These are phyloP conservation scores for Rhodomyrtus psidioides DNA, from an alignment of 441 rosid species.

Conservation along the genomic window DNA sequence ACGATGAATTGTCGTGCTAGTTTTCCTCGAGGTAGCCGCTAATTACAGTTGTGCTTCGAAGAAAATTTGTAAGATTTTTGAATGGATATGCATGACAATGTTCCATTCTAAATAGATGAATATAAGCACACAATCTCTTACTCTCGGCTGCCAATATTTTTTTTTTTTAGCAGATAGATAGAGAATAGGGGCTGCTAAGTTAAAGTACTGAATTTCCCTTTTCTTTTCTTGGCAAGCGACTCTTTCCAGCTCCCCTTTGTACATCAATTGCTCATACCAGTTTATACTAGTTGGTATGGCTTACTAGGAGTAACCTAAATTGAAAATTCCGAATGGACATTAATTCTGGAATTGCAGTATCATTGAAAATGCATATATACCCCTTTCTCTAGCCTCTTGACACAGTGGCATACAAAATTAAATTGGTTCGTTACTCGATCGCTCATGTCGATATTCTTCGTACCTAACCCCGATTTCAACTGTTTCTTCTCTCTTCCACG, in stretches of 20 bases:
- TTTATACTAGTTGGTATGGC: background rate
- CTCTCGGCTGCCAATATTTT: background rate
- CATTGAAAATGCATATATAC: background rate
- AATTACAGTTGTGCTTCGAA: background rate
- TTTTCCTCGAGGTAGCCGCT: accelerated
- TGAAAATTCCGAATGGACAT: background rate
- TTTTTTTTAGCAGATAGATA: too few relatives aligned
- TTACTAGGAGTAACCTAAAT: background rate
- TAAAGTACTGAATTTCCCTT: background rate
- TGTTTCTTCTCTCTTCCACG: background rate
- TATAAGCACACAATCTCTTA: background rate
- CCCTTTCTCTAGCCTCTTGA: background rate
- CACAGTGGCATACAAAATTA: background rate
- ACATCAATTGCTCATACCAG: background rate
- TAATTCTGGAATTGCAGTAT: background rate
- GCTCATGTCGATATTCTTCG: background rate
- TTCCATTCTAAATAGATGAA: background rate
- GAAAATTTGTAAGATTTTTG: background rate
- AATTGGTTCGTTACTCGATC: accelerated
- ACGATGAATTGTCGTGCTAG: background rate
- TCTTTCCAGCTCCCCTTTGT: background rate
- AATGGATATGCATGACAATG: background rate
- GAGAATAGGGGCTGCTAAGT: background rate
- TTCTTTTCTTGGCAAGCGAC: background rate
- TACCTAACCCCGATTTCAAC: background rate